A percentile compares a stretch with the other conserved stretches of the same genome.
phyloP scores from a whole-genome alignment of 2,329 filamentous ascomycete genomes.

The Cytospora piceae region DNA sequence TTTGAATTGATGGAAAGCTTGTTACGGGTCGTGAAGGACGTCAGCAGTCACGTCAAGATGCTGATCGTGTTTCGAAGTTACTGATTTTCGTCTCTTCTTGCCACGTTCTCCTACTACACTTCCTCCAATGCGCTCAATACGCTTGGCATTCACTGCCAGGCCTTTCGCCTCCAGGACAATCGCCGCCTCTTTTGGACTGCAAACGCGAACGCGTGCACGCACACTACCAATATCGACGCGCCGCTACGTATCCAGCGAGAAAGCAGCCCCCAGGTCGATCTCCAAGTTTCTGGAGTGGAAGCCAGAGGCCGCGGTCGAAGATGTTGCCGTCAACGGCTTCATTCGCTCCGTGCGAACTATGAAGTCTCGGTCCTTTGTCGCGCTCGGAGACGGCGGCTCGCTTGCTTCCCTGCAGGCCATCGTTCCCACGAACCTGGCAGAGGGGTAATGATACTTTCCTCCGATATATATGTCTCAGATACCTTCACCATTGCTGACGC shows the following conservation, averaged over 20 bases:
- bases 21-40: not conserved
- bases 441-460: constrained; percentile 61
- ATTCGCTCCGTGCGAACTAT: constrained; percentile 84
- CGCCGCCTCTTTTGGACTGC: constrained; percentile 3
- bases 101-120: not conserved
- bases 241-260: constrained; percentile 31
- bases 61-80: constrained; percentile 4
- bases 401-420: constrained; percentile 79
- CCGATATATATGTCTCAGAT: constrained; percentile 34
- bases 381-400: constrained; percentile 86
- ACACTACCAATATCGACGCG: constrained; percentile 12
- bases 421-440: constrained; percentile 70
- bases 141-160: constrained; percentile 24
- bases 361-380: constrained; percentile 81
- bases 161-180: constrained; percentile 5
- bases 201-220: not conserved
- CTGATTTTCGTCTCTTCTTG: not conserved
- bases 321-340: constrained; percentile 73
- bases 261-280: constrained; percentile 48
- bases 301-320: constrained; percentile 47
- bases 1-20: no score
- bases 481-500: constrained; percentile 37
- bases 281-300: constrained; percentile 61
- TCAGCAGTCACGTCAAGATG: constrained; percentile 2
- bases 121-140: constrained; percentile 19